A percentile compares a stretch with the other conserved stretches of the same genome.
phyloP scores from a whole-genome alignment of 75 land plant genomes.

The Cunninghamia lanceolata region DNA sequence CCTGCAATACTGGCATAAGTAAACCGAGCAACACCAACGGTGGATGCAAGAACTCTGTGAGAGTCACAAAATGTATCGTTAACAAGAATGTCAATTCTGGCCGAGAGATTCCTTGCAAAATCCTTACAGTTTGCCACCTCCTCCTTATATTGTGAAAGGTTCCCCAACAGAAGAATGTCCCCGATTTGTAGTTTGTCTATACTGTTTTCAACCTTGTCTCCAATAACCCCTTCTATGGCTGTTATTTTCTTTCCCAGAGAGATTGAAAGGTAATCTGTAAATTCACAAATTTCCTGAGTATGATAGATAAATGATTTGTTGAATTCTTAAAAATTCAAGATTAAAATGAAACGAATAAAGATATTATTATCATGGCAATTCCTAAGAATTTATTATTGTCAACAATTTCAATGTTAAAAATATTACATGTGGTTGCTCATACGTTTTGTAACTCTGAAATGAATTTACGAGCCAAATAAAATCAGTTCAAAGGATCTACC shows the following conservation, averaged over 20 bases:
- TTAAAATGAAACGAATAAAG: background rate
- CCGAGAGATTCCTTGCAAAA: slow-evolving; percentile 52
- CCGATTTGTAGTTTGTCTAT: slow-evolving; percentile 24
- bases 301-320: background rate
- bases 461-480: background rate
- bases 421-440: background rate
- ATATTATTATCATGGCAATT: background rate
- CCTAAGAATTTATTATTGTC: background rate
- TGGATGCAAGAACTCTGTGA: slow-evolving; percentile 80
- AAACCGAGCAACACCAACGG: slow-evolving; percentile 68
- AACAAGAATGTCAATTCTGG: slow-evolving; percentile 61
- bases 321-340: background rate
- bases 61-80: slow-evolving; percentile 74
- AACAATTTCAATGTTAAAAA: background rate
- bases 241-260: slow-evolving; percentile 43
- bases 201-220: slow-evolving; percentile 11
- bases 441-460: background rate
- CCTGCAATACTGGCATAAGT: slow-evolving; percentile 70
- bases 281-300: background rate
- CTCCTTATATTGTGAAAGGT: slow-evolving; percentile 46
- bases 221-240: slow-evolving; percentile 26
- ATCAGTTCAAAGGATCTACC: background rate
- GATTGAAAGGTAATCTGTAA: slow-evolving; percentile 60
- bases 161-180: slow-evolving; percentile 55
- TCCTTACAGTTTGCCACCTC: slow-evolving; percentile 63